A percentile compares a stretch with the other conserved stretches of the same genome.
Evolutionary conservation across 1,139 yeast genomes (phyloP).

Genomic region (Hyphopichia khmerensis): DNA sequence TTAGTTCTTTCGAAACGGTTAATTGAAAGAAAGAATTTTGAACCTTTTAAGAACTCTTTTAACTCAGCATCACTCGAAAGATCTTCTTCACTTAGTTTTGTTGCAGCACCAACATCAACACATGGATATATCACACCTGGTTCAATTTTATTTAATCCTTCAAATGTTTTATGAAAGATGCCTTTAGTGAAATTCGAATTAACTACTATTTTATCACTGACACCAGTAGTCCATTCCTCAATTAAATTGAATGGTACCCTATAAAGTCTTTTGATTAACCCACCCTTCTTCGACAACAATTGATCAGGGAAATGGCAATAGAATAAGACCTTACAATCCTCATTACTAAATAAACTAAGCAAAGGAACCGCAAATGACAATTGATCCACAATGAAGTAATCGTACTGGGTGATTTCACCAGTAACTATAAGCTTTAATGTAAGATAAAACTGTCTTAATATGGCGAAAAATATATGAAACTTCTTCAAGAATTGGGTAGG

Average conservation of each 20-base stretch:
- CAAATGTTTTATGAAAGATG: slow-evolving; percentile 67
- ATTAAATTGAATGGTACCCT: slow-evolving; percentile 77
- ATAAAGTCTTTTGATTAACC: slow-evolving; percentile 60
- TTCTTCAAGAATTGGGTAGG: slow-evolving; percentile 69
- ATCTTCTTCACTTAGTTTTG: slow-evolving; percentile 15
- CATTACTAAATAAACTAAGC: slow-evolving; percentile 48
- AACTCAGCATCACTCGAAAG: slow-evolving; percentile 30
- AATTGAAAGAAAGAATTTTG: slow-evolving; percentile 62
- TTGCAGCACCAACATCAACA: slow-evolving; percentile 44
- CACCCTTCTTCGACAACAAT: slow-evolving; percentile 60
- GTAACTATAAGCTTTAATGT: slow-evolving; percentile 47
- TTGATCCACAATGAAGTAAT: slow-evolving; percentile 84
- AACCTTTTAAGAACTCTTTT: slow-evolving; percentile 27
- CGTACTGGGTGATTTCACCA: slow-evolving; percentile 52
- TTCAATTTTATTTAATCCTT: slow-evolving; percentile 30
- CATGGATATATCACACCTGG: slow-evolving; percentile 91
- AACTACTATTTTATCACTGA: slow-evolving; percentile 79
- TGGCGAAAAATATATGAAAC: slow-evolving; percentile 81
- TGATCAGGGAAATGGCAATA: slow-evolving; percentile 98
- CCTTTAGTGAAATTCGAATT: slow-evolving; percentile 81
- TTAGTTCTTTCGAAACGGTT: slow-evolving; percentile 90
- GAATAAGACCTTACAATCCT: slow-evolving; percentile 56
- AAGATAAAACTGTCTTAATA: slow-evolving; percentile 75
- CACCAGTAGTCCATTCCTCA: slow-evolving; percentile 78
- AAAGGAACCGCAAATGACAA: slow-evolving; percentile 83